Conservation (phyloP, 1,284 basidiomycete genomes). For the Kwoniella shivajii region DNA sequence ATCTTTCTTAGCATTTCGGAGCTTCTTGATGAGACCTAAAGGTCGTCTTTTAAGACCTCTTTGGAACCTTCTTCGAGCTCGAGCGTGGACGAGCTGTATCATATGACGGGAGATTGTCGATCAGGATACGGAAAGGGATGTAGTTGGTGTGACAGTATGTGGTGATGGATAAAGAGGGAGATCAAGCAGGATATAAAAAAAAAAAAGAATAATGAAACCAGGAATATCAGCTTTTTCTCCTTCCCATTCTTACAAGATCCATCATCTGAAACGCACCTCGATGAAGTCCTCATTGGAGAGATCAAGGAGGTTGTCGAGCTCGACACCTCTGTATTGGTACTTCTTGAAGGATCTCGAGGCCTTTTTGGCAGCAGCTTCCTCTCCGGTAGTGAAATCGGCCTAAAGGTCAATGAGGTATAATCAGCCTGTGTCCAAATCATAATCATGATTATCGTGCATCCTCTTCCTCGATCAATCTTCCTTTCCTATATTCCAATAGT, state of each 20-base stretch:
- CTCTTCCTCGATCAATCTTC: neutral
- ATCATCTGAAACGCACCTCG: conserved; percentile 46
- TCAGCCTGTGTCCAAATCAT: neutral
- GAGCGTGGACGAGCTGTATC: conserved; percentile 90
- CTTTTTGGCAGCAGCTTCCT: conserved; percentile 90
- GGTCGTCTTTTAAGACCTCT: conserved; percentile 98
- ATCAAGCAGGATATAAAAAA: neutral
- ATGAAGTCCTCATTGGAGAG: conserved; percentile 85
- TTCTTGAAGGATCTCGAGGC: conserved; percentile 98
- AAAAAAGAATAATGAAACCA: neutral
- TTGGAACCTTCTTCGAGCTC: conserved; percentile 97
- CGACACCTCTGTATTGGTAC: conserved; percentile 96
- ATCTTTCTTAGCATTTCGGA: conserved; percentile 99
- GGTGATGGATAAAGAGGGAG: neutral
- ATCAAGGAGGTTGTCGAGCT: conserved; percentile 96
- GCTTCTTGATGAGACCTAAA: conserved; percentile 99
- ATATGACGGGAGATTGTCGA: conserved; percentile 28
- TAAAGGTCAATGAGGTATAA: neutral
- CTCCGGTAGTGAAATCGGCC: conserved; percentile 82
- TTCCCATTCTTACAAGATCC: neutral
- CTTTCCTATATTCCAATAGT: neutral
- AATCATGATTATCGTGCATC: neutral
- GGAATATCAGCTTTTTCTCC: conserved; percentile 4
- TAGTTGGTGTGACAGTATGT: neutral
- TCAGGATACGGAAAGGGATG: conserved; percentile 1